Base-by-base conservation (phyloP, 352 stramenopile species). In the Peronospora destructor region DNA sequence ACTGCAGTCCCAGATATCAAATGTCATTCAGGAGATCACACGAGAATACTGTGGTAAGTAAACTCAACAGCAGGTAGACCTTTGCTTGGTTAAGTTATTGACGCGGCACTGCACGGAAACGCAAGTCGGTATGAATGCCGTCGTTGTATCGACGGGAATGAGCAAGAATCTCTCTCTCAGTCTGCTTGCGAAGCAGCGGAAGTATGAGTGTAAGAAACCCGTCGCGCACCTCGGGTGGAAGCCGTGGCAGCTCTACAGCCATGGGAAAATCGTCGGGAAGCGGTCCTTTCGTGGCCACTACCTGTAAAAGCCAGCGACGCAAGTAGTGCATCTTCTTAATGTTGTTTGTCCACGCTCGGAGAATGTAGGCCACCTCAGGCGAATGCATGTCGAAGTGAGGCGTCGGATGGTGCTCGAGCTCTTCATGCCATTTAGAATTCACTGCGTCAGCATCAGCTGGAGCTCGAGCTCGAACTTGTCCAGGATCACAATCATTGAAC, bases 201-300 rank as follows among this genome's bases (percentile, higher is more conserved):
- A 91, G 73, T 1, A 89, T 71, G 10, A 91, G 67, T 26, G 70
- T 83, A 10, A 89, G 52, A 46, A 91, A 89, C 0, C 77, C 80
- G 40, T 89, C 80, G n/a, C 75, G 68, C 42, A 91, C 74, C 46
- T 91, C 77, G 2, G 71, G 74, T 5, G 52, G 45, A 38, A 91
- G 61, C 11, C 76, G 68, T 47, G 78, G 78, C 17, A 91, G 61
- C 45, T 89, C 80, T 17, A 91, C 70, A 12, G 69, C 73, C 44
- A 77, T 60, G 3, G 77, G 77, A 26, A 89, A 80, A 38, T 86
- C 73, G 0, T 61, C 38, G 3, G 71, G 64, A 16, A 86, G 56
- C 13, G 58, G 29, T 2, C 64, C 55, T 41, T 65, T 67, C 17
- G 64, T 64, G 0, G 45, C 45, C 32, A 62, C 70, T 1, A 87